These are phyloP conservation scores for Aegilops tauschii DNA, from an alignment of 176 grass and related monocot genomes.

Conservation along the genomic window DNA sequence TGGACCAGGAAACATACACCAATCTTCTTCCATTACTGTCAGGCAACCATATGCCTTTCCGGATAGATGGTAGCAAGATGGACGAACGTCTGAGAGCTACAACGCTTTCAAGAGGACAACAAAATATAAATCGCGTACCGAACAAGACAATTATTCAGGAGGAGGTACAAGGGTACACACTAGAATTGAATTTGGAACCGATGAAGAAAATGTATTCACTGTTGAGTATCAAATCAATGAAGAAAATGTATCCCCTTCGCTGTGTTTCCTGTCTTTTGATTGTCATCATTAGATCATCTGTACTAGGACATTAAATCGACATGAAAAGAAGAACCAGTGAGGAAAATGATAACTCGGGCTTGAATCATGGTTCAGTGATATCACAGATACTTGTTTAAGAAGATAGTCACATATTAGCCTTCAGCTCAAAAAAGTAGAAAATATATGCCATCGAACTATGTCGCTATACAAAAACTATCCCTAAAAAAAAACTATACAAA, in stretches of 20 bases:
- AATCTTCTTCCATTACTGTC: neutral
- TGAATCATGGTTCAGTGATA: neutral
- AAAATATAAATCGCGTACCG: neutral
- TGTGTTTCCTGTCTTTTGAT: neutral
- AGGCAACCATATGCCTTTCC: neutral
- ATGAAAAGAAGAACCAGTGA: neutral
- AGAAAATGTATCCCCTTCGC: neutral
- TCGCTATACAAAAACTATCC: neutral
- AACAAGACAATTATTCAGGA: neutral
- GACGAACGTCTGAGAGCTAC: neutral
- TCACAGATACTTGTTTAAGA: neutral
- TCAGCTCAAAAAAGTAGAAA: neutral
- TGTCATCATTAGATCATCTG: conserved; percentile 14
- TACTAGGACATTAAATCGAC: neutral
- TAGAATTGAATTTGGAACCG: neutral
- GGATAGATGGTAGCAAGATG: neutral
- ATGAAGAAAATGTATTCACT: neutral
- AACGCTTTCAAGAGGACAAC: neutral
- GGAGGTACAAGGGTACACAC: neutral
- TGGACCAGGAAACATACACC: neutral
- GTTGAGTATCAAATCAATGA: neutral
- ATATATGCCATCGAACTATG: neutral
- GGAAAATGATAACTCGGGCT: neutral
- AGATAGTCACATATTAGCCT: neutral
- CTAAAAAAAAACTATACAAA: too few relatives aligned